These are phyloP conservation scores for Candida golubevii DNA, from an alignment of 805 yeast species.

Conservation along the genomic window DNA sequence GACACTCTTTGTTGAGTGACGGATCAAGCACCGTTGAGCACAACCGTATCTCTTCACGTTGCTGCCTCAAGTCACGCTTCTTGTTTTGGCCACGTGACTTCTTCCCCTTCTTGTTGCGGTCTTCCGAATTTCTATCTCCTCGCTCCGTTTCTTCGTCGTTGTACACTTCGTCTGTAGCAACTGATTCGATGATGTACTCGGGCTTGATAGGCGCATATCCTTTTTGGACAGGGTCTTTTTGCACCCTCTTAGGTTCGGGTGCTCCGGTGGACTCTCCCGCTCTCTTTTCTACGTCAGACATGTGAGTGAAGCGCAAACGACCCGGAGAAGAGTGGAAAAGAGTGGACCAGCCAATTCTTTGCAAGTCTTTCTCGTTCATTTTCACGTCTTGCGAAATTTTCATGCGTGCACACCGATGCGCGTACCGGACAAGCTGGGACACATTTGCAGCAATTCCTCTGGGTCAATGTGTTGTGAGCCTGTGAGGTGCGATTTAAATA, in stretches of 20 bases:
- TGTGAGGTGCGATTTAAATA: too few species aligned
- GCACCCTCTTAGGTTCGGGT: conserved; percentile 19
- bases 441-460: too few species aligned
- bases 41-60: conserved; percentile 56
- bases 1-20: conserved; percentile 43
- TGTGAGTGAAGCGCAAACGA: background rate
- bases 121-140: conserved; percentile 33
- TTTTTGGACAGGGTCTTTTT: conserved; percentile 23
- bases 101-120: conserved; percentile 32
- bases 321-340: too few species aligned
- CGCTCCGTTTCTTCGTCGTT: conserved; percentile 45
- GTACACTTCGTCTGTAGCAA: conserved; percentile 37
- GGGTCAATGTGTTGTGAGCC: too few species aligned
- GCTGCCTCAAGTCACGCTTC: conserved; percentile 69
- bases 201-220: conserved; percentile 78
- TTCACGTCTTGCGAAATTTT: too few species aligned
- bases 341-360: too few species aligned
- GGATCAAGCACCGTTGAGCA: conserved; percentile 66
- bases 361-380: too few species aligned
- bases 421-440: too few species aligned
- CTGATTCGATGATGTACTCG: conserved; percentile 50
- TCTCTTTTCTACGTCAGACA: conserved; percentile 17
- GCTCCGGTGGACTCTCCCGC: conserved; percentile 15
- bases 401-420: too few species aligned
- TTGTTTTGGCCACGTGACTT: conserved; percentile 80